phyloP scores from a whole-genome alignment of 192 early-diverging fungal genomes.

The Dissophora globulifera region DNA sequence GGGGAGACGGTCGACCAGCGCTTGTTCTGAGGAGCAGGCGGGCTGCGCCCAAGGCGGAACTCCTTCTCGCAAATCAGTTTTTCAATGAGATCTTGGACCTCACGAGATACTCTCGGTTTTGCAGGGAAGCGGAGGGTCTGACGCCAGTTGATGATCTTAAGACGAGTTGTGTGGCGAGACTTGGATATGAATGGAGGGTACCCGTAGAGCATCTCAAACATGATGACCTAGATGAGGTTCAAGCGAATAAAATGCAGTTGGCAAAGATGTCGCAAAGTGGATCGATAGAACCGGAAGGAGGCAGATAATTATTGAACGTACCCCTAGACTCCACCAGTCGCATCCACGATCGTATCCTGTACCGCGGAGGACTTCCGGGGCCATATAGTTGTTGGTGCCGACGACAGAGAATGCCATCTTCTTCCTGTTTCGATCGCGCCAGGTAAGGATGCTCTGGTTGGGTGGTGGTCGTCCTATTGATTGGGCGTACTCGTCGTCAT shows the following conservation, averaged over 20 bases:
- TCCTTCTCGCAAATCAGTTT: conserved; percentile 69
- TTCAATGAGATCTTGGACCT: conserved; percentile 71
- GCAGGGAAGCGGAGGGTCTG: conserved; percentile 68
- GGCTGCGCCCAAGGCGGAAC: conserved; percentile 59
- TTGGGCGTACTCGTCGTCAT: conserved; percentile 61
- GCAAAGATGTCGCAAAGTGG: no score
- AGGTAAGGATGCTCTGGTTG: conserved; percentile 65
- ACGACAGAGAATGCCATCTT: conserved; percentile 83
- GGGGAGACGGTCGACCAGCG: conserved; percentile 50
- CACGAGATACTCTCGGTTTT: conserved; percentile 59
- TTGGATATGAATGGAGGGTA: conserved; percentile 74
- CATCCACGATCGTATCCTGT: conserved; percentile 60
- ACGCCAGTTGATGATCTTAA: conserved; percentile 76
- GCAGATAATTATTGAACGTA: no score
- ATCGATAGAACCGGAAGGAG: no score
- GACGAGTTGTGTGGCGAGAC: conserved; percentile 67
- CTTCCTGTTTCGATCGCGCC: conserved; percentile 59
- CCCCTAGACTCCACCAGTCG: conserved; percentile 84
- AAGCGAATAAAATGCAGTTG: no score
- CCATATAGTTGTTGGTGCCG: conserved; percentile 95
- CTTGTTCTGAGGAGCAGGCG: conserved; percentile 38
- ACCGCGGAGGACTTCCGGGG: conserved; percentile 80
- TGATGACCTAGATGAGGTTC: conserved; percentile 55
- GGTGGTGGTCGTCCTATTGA: conserved; percentile 43
- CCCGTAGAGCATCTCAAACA: conserved; percentile 82